A percentile compares a stretch with the other conserved stretches of the same genome.
Evolutionary conservation across 2,329 filamentous ascomycete genomes (phyloP).

Genomic region (Xylariaceae sp.): DNA sequence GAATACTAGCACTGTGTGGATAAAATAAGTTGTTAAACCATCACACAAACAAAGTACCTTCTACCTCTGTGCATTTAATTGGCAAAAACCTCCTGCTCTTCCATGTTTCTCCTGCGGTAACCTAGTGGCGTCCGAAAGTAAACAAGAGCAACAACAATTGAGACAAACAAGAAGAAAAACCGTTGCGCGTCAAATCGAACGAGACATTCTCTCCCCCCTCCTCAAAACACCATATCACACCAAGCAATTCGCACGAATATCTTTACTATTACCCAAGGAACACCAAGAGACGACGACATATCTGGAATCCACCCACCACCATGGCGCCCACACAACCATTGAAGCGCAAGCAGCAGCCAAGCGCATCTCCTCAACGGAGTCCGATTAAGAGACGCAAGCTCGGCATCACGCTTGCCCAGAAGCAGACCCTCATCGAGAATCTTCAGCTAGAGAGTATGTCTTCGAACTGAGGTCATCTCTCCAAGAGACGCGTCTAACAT

Average conservation of each 20-base stretch:
- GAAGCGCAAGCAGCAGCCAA: slow-evolving; percentile 41
- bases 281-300: not conserved
- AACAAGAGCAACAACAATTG: slow-evolving; percentile 15
- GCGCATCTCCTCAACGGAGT: slow-evolving; percentile 42
- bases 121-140: slow-evolving; percentile 16
- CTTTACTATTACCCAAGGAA: not conserved
- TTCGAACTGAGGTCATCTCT: not conserved
- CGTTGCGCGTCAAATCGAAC: slow-evolving; percentile 3
- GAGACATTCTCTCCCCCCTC: not conserved
- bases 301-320: slow-evolving; percentile 2
- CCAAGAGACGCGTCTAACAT: slow-evolving; percentile 12
- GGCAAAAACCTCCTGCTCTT: not conserved
- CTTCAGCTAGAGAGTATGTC: slow-evolving; percentile 77
- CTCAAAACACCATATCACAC: not conserved
- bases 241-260: slow-evolving; percentile 3
- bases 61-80: not conserved
- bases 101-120: slow-evolving; percentile 2
- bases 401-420: slow-evolving; percentile 64
- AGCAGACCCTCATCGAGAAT: slow-evolving; percentile 84
- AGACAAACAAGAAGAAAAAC: slow-evolving; percentile 11
- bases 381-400: slow-evolving; percentile 58
- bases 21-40: no score
- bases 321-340: slow-evolving; percentile 27
- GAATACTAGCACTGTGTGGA: no score
- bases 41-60: not conserved